Base-by-base conservation (phyloP, 495 filamentous ascomycete species). In the Letharia lupina region DNA sequence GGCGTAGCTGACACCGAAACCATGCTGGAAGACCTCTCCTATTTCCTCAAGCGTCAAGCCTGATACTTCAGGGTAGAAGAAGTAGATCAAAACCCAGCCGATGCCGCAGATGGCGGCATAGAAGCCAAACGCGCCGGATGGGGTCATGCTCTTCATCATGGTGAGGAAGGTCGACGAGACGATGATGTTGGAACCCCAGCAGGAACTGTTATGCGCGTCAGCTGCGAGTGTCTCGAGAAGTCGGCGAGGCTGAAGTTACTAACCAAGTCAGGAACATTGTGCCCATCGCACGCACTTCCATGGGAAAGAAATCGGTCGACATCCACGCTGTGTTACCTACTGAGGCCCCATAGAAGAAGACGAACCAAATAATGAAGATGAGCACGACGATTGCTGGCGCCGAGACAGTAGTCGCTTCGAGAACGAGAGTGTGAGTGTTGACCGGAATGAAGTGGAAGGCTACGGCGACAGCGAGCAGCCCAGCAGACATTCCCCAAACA, bases 141-240 rank as follows among this genome's bases (percentile, higher is more conserved):
- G 80, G 0, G 80, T 81, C 64, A 76, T 77, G 41, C 68, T 69
- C 63, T 82, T 74, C 73, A 82, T 81, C 76, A 78, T 75, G 2
- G 79, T 77, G 40, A 83, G 69, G 71, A 84, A 84, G 2, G 80
- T 81, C 42, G 78, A 81, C 35, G 80, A 76, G 37, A 84, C 73
- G 67, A 84, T 81, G 65, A 84, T 76, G 69, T 84, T 83, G 66
- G 72, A 75, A 15, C 75, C 80, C 81, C 80, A 84, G 72, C 75
- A 78, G 13, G 77, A 78, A 63, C 44, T 47, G 3, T 20, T 0
- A 47, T 47, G 18, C 18, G 5, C 3, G 3, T 47, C 6, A 47
- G 44, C 44, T 47, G 7, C 44, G 10, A 47, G 15, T 15, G 18
- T 20, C 18, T 47, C 16, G 15, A 47, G 10, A 20, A 47, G 44